phyloP scores from a whole-genome alignment of 345 rosid species.

The Populus pruinosa region DNA sequence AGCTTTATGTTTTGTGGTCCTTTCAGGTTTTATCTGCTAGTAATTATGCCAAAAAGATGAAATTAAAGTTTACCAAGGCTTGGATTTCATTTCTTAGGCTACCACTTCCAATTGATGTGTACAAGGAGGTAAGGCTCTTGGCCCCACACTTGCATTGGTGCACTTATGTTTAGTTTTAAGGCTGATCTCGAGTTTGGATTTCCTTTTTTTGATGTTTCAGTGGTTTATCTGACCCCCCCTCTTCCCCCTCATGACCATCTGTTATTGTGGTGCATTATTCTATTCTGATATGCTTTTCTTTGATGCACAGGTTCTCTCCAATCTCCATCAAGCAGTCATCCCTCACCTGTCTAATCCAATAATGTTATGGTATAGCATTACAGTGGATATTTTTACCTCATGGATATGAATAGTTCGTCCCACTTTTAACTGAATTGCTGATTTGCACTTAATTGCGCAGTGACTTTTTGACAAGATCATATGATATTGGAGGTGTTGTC shows the following conservation, averaged over 20 bases:
- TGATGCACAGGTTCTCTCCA: slow-evolving; percentile 67
- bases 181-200: too few species aligned
- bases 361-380: slow-evolving; percentile 58
- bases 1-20: background rate
- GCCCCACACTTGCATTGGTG: background rate
- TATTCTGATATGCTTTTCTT: background rate
- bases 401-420: background rate
- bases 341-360: slow-evolving; percentile 73
- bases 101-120: slow-evolving; percentile 76
- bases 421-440: background rate
- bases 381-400: background rate
- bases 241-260: too few species aligned
- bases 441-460: slow-evolving; percentile 42
- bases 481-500: slow-evolving; percentile 92
- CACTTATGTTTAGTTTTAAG: too few species aligned
- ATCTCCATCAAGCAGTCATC: slow-evolving; percentile 71
- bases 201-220: too few species aligned
- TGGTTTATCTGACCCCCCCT: too few species aligned
- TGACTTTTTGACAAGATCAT: slow-evolving; percentile 86
- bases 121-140: slow-evolving; percentile 67
- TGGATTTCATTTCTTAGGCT: slow-evolving; percentile 91
- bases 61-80: slow-evolving; percentile 80
- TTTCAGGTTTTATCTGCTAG: slow-evolving; percentile 58
- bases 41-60: slow-evolving; percentile 67
- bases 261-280: background rate